These are phyloP conservation scores for Cyclanthera cordifolia DNA, from an alignment of 306 rosid genomes.

Conservation along the genomic window DNA sequence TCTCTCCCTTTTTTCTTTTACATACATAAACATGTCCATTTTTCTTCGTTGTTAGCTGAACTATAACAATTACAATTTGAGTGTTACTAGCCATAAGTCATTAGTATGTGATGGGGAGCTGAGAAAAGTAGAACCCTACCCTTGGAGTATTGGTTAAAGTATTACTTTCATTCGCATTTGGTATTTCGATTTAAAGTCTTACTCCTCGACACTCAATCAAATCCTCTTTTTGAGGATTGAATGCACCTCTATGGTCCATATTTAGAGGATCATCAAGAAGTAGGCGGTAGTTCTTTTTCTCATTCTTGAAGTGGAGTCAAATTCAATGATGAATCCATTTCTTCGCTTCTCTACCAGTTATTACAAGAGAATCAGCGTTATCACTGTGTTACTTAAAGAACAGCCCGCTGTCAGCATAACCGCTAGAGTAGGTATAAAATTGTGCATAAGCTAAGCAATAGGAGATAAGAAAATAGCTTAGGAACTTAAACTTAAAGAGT, in stretches of 20 bases:
- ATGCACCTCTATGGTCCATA: too few species aligned
- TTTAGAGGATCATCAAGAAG: too few species aligned
- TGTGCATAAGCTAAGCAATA: too few species aligned
- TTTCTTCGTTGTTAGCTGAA: not conserved
- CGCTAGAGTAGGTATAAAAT: not conserved
- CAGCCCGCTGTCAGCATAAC: not conserved
- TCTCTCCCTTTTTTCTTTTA: not conserved
- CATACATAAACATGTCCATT: not conserved
- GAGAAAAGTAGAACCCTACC: not conserved
- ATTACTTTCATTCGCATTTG: too few species aligned
- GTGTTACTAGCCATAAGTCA: too few species aligned
- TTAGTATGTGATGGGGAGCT: not conserved
- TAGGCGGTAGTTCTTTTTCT: too few species aligned
- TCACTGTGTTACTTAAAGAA: not conserved
- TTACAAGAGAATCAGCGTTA: not conserved
- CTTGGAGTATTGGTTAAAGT: not conserved
- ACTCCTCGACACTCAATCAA: too few species aligned
- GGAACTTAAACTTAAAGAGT: not conserved
- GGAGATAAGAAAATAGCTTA: too few species aligned
- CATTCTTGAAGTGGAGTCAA: too few species aligned
- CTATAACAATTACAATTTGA: not conserved
- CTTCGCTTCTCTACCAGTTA: not conserved
- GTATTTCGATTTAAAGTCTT: too few species aligned
- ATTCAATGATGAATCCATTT: too few species aligned
- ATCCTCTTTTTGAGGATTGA: too few species aligned